These are phyloP conservation scores for Macrolepiota albuminosa DNA, from an alignment of 768 basidiomycete species.

Conservation along the genomic window DNA sequence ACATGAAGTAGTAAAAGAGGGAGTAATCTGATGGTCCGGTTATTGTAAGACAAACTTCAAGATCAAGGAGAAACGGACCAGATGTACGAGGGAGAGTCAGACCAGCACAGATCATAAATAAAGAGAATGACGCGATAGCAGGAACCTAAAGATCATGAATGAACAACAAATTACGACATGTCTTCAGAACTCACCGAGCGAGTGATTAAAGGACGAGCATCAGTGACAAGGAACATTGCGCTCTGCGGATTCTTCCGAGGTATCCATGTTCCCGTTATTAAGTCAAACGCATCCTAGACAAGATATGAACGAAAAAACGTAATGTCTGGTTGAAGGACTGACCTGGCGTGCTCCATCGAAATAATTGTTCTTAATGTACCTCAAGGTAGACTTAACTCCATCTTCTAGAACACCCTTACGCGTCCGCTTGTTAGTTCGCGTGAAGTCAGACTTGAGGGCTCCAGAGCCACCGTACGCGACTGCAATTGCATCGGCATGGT, in stretches of 20 bases:
- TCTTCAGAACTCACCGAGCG: constrained; percentile 60
- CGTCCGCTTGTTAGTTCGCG: constrained; percentile 87
- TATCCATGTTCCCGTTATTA: constrained; percentile 88
- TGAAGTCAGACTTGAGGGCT: constrained; percentile 95
- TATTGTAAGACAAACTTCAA: not conserved
- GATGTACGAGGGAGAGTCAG: constrained; percentile 84
- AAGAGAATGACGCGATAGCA: constrained; percentile 69
- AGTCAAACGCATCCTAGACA: constrained; percentile 86
- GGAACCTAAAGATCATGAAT: constrained; percentile 58
- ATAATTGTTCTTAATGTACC: constrained; percentile 95
- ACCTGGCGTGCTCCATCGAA: constrained; percentile 93
- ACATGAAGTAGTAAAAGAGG: constrained; percentile 74
- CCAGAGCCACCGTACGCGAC: constrained; percentile 93
- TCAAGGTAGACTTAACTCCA: constrained; percentile 73
- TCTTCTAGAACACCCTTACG: constrained; percentile 78
- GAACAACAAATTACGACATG: not conserved
- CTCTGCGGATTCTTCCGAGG: constrained; percentile 72
- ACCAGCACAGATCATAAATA: constrained; percentile 87
- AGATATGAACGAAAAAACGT: not conserved
- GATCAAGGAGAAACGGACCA: constrained; percentile 43
- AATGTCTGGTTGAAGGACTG: constrained; percentile 33
- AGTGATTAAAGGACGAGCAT: constrained; percentile 75
- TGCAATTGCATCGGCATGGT: constrained; percentile 90
- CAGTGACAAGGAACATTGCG: constrained; percentile 67
- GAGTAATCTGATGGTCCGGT: constrained; percentile 60